Percentiles rank a stretch among this genome's conserved stretches.
Conservation (phyloP, 306 rosid genomes). For the Cucurbita maxima region DNA sequence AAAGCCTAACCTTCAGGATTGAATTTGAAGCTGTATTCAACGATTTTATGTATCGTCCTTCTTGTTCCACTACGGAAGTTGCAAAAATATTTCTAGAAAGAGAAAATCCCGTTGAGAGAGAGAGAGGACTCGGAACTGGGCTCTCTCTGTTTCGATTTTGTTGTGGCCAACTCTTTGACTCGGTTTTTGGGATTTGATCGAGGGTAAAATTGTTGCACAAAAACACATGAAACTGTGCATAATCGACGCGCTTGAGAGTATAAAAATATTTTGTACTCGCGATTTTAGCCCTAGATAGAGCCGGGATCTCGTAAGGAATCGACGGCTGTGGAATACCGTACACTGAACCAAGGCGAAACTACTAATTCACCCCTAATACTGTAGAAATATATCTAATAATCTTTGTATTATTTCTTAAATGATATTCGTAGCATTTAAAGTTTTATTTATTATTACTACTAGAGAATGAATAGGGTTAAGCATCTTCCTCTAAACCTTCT, state of each 20-base stretch:
- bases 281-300: background rate
- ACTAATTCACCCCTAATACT: background rate
- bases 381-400: background rate
- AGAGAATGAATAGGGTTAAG: no score
- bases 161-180: conserved; percentile 61
- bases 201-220: conserved; percentile 30
- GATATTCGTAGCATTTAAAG: background rate
- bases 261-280: background rate
- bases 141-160: conserved; percentile 31
- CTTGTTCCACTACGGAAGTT: conserved; percentile 27
- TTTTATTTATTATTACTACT: background rate
- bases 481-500: no score
- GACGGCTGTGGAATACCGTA: background rate
- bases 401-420: background rate
- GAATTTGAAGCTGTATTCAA: conserved; percentile 32
- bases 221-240: conserved; percentile 7
- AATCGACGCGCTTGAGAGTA: background rate
- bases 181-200: conserved; percentile 27
- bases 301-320: background rate
- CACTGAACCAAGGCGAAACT: background rate
- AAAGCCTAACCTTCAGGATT: conserved; percentile 29
- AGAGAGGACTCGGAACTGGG: conserved; percentile 7
- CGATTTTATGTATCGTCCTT: conserved; percentile 15
- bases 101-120: conserved; percentile 14
- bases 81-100: conserved; percentile 27